Base-by-base conservation (phyloP, 495 filamentous ascomycete genomes). In the Terfezia boudieri region DNA sequence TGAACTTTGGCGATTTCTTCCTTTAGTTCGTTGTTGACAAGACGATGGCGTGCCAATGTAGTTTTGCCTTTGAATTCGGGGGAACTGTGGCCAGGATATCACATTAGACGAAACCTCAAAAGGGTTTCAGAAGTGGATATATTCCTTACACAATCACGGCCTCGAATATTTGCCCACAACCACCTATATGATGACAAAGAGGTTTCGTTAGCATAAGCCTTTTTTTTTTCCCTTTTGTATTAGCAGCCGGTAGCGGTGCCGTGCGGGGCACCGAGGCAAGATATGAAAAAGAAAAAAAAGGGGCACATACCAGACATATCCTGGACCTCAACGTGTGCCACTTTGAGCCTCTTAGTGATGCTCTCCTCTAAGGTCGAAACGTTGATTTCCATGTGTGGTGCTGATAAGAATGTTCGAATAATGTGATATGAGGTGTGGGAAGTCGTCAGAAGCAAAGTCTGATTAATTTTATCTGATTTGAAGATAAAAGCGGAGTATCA, bases 141-240 rank as follows among this genome's bases (percentile, higher is more conserved):
- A 23, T 22, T n/a, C 14, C 49, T 3, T 59, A 64, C 10, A 98
- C 88, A 50, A 98, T 86, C 35, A 88, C 77, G 2, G 88, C 82
- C 55, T 89, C 83, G 72, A 88, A 95, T 61, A 90, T 84, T 69
- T 94, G 88, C 52, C 90, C 92, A 66, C 92, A 96, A 61, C 90
- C 92, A 60, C 86, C 86, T 92, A 59, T 11, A n/a, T n/a, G 43
- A 49, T 50, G 6, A 36, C 41, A 20, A n/a, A 35, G 53, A 32
- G 9, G 49, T 26, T 26, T 32, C 26, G 26, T 32, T 32, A 32
- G 26, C 26, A 32, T 32, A 32, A 32, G 26, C 7, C 7, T 32
- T 32, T 32, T 32, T 26, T 26, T 32, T 32, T 32, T 32, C 7
- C 4, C 7, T 32, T 32, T 32, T 32, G 26, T 32, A 32, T 5